phyloP scores from a whole-genome alignment of 352 stramenopile species.

The Phytophthora fragariae region DNA sequence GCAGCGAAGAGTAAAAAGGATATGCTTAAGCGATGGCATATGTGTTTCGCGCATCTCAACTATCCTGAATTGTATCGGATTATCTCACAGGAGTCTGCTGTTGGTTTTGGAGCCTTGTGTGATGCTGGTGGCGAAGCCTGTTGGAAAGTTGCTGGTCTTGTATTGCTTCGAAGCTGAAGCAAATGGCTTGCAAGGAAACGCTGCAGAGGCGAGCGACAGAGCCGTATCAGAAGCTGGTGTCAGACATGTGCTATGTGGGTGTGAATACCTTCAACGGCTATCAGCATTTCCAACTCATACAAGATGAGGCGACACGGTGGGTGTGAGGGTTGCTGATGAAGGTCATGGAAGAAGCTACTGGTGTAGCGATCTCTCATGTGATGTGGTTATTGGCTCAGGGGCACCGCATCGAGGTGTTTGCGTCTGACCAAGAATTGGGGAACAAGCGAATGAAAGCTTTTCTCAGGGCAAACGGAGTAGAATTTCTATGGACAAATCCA shows the following conservation, averaged over 20 bases:
- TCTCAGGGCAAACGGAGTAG: background rate
- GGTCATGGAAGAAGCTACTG: background rate
- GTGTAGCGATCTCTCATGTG: background rate
- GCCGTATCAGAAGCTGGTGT: background rate
- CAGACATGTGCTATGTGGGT: background rate
- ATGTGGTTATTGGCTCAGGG: conserved; percentile 6
- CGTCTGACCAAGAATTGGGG: background rate
- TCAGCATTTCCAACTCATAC: background rate
- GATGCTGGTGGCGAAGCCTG: background rate
- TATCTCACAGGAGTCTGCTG: background rate
- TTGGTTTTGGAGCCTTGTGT: background rate
- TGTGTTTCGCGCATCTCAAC: background rate
- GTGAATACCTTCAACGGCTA: background rate
- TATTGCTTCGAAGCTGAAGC: background rate
- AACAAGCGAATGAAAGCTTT: conserved; percentile 6
- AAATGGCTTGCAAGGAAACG: background rate
- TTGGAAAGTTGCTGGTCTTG: background rate
- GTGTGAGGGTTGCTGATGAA: conserved; percentile 5
- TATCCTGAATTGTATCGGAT: background rate
- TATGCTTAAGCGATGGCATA: background rate
- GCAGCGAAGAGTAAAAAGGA: background rate
- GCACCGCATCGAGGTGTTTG: conserved; percentile 5
- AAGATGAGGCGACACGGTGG: no score
- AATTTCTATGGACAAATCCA: conserved; percentile 12
- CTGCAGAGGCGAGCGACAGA: background rate